A percentile compares a stretch with the other conserved stretches of the same genome.
phyloP scores from a whole-genome alignment of 2,329 filamentous ascomycete species.

The Ceratocystis variospora region DNA sequence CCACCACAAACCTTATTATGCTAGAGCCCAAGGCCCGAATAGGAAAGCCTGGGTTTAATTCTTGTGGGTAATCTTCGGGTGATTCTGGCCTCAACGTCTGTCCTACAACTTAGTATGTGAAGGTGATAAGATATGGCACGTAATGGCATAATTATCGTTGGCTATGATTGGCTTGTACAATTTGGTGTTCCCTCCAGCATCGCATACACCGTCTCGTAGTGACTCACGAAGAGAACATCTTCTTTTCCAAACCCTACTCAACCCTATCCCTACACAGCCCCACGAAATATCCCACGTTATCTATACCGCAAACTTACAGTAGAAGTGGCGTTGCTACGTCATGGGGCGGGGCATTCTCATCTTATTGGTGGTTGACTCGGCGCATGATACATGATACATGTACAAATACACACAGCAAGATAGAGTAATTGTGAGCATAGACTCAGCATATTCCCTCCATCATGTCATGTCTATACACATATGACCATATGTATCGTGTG shows the following conservation, averaged over 20 bases:
- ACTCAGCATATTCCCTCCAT: too few species aligned
- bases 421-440: too few species aligned
- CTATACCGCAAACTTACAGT: too few species aligned
- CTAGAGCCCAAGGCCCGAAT: neutral
- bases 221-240: neutral
- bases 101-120: neutral
- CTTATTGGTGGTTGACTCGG: neutral
- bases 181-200: neutral
- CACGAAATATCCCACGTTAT: too few species aligned
- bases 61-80: neutral
- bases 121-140: neutral
- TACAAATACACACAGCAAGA: neutral
- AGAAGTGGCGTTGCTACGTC: neutral
- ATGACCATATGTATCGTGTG: too few species aligned
- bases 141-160: neutral
- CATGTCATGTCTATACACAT: too few species aligned
- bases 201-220: neutral
- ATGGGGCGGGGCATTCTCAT: neutral
- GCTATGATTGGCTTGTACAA: neutral
- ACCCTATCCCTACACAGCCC: neutral
- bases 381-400: neutral
- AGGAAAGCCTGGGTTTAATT: neutral
- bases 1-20: neutral
- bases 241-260: neutral
- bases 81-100: neutral